A percentile compares a stretch with the other conserved stretches of the same genome.
These are phyloP conservation scores for Fusarium hainanense DNA, from an alignment of 2,329 filamentous ascomycete species.

Conservation along the genomic window DNA sequence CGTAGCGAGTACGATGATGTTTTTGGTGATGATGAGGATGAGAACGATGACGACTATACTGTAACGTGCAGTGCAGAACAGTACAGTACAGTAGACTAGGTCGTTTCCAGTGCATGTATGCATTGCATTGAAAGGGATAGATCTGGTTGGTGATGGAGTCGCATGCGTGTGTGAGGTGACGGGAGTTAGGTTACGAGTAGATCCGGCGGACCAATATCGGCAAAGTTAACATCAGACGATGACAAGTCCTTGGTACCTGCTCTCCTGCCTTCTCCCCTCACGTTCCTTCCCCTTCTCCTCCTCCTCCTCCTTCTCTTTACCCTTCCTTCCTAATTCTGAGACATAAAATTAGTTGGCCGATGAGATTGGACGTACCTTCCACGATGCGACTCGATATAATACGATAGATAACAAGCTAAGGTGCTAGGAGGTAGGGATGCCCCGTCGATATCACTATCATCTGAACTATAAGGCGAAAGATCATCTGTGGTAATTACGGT, in stretches of 20 bases:
- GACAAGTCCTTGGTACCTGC: not conserved
- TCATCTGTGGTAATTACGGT: not conserved
- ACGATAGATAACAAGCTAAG: constrained; percentile 1
- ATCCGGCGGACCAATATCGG: constrained; percentile 18
- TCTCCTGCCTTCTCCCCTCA: not conserved
- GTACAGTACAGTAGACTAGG: not conserved
- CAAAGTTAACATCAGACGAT: not conserved
- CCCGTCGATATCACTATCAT: constrained; percentile 21
- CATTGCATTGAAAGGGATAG: not conserved
- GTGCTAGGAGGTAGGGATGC: constrained; percentile 23
- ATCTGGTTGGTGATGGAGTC: constrained; percentile 20
- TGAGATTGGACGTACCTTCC: not conserved
- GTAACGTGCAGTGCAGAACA: not conserved
- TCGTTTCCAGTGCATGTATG: not conserved
- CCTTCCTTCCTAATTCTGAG: not conserved
- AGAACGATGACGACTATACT: not conserved
- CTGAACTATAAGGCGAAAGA: constrained; percentile 21
- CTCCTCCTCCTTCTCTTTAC: not conserved
- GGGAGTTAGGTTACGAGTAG: not conserved
- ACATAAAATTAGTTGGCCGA: constrained; percentile 25
- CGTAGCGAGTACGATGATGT: constrained; percentile 19
- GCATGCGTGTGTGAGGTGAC: constrained; percentile 4
- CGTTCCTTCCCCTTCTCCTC: not conserved
- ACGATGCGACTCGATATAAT: constrained; percentile 4
- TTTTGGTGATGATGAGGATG: not conserved